Evolutionary conservation across 352 stramenopile species (phyloP), one percentile per base, ranked within the genome.

Genomic region (Globisporangium nagaii): DNA sequence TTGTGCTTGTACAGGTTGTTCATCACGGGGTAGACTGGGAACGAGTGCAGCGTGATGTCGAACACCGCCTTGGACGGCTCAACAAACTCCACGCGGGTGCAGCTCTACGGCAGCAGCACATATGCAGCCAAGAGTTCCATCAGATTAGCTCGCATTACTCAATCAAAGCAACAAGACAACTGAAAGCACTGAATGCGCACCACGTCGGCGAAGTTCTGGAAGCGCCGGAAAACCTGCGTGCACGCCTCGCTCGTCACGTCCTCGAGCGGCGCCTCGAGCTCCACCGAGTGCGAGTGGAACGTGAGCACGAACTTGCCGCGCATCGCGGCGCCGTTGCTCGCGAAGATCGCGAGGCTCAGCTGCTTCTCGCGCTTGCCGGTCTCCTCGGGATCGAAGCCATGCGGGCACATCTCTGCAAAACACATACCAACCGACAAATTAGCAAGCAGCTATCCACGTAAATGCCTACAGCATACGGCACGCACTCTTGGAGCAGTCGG

Each of bases 1-100:
- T 79, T 60, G 64, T 90, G 82, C 37, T 67, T 56, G 52, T 80
- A 86, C 32, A 90, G 60, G 46, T 92, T 90, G 61, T 89, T 90
- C 79, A 90, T 90, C 58, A 88, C 68, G 11, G 78, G 82, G 58
- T 87, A 84, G 6, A 70, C 59, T 1, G 81, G 82, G 52, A 92
- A 90, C 17, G 78, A 68, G 44, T 70, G 69, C 24, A 92, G 28
- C 9, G 71, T 79, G 55, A 92, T 72, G 52, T 85, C 79, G 39
- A 71, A 87, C 24, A 65, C 65, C 1, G 67, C 66, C 6, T 56
- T 56, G 0, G 64, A 73, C 25, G 70, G 55, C 27, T 42, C 54
- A 0, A 71, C 48, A 47, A 72, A 79, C 22, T 66, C 43, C 10
- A 71, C 62, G 31, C 65, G 62, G 22, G 66, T 52, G 56, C 75